Evolutionary conservation across 768 basidiomycete genomes (phyloP).

Genomic region (Scleroderma citrinum): DNA sequence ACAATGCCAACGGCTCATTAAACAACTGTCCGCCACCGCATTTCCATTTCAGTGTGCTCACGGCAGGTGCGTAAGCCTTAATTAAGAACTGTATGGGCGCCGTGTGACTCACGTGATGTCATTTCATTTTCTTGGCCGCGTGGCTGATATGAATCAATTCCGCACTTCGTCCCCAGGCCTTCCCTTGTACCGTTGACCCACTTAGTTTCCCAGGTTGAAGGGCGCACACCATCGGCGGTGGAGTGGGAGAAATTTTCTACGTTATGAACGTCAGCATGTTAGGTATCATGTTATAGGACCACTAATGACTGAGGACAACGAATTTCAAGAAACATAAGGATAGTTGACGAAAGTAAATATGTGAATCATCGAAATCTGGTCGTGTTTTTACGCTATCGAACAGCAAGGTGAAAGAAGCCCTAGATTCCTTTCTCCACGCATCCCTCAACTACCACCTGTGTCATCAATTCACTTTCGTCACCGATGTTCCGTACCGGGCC

Average conservation of each 20-base stretch:
- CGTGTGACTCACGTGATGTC: not conserved
- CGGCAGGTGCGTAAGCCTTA: conserved; percentile 52
- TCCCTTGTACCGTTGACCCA: conserved; percentile 47
- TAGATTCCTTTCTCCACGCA: not conserved
- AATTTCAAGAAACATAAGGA: no score
- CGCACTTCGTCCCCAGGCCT: conserved; percentile 33
- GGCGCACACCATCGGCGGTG: conserved; percentile 7
- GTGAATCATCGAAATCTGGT: no score
- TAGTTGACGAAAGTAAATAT: no score
- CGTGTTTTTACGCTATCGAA: no score
- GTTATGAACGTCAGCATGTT: no score
- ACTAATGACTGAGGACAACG: no score
- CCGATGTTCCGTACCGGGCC: conserved; percentile 29
- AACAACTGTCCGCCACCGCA: conserved; percentile 59
- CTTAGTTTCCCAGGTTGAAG: conserved; percentile 16
- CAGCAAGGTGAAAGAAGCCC: no score
- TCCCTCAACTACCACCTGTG: not conserved
- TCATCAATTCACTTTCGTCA: not conserved
- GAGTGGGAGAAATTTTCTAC: conserved; percentile 21
- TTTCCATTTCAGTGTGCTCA: conserved; percentile 98
- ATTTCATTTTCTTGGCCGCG: not conserved
- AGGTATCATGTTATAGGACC: no score
- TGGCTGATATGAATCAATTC: not conserved
- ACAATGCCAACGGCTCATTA: conserved; percentile 69
- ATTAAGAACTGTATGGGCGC: not conserved